Percentiles rank a stretch among this genome's conserved stretches.
Conservation (phyloP, 73 alveolate genomes). For the Tetrahymena elliotti region DNA sequence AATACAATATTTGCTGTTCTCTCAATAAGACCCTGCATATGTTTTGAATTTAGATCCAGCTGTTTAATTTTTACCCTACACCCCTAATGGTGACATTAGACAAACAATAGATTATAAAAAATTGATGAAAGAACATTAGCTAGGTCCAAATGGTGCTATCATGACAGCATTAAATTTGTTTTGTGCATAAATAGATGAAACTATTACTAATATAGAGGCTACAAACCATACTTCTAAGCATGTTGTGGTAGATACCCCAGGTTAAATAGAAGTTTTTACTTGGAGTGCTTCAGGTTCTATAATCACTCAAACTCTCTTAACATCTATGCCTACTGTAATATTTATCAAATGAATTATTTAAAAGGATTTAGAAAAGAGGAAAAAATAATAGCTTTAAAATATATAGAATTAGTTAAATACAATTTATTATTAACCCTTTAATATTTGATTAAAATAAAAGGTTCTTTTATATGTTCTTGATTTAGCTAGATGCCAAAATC, state of each 20-base stretch:
- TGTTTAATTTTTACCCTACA: conserved; percentile 69
- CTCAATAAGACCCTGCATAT: conserved; percentile 47
- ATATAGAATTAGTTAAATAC: neutral
- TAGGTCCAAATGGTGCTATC: conserved; percentile 98
- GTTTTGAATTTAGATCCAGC: conserved; percentile 94
- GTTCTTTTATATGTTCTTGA: conserved; percentile 78
- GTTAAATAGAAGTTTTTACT: conserved; percentile 92
- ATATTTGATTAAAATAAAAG: neutral
- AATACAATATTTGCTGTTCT: conserved; percentile 17
- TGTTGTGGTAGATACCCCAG: conserved; percentile 94
- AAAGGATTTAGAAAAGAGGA: neutral
- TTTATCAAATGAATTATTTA: neutral
- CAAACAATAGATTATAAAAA: conserved; percentile 84
- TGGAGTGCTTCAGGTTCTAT: conserved; percentile 93
- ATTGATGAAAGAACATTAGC: conserved; percentile 76
- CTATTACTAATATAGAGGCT: conserved; percentile 28
- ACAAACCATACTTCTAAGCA: conserved; percentile 6
- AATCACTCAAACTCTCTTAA: conserved; percentile 79
- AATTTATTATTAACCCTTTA: neutral
- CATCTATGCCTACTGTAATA: conserved; percentile 78
- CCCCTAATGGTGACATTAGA: conserved; percentile 88
- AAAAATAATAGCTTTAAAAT: neutral
- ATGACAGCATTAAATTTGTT: conserved; percentile 88
- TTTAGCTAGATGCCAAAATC: conserved; percentile 85
- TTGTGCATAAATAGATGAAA: conserved; percentile 80